phyloP scores from a whole-genome alignment of 805 yeast genomes.

The Maudiozyma serrabonitensis region DNA sequence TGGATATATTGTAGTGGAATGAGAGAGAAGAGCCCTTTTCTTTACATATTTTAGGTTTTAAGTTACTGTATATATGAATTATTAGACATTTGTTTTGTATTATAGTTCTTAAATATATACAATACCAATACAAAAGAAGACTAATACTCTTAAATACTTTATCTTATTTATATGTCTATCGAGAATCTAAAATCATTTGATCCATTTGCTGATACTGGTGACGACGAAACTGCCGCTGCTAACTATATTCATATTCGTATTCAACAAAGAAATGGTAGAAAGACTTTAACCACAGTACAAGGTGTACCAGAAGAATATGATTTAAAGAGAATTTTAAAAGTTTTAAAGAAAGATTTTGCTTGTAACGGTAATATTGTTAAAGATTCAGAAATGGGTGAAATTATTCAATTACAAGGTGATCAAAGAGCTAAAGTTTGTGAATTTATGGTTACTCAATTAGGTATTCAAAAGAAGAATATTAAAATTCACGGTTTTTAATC shows the following conservation, averaged over 20 bases:
- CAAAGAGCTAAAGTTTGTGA: conserved; percentile 95
- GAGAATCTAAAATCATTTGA: conserved; percentile 83
- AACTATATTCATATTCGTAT: conserved; percentile 97
- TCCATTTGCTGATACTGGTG: conserved; percentile 99
- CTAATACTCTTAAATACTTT: no score
- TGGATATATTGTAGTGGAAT: no score
- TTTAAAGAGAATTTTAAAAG: conserved; percentile 84
- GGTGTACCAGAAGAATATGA: conserved; percentile 95
- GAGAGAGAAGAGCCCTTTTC: no score
- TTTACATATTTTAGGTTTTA: no score
- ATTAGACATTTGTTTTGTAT: no score
- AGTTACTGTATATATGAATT: no score
- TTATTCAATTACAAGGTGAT: conserved; percentile 97
- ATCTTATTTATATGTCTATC: conserved; percentile 56
- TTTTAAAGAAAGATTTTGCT: conserved; percentile 94
- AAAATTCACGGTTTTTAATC: conserved; percentile 97
- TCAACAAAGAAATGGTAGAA: conserved; percentile 99
- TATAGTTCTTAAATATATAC: no score
- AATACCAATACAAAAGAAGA: no score
- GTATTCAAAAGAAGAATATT: conserved; percentile 89
- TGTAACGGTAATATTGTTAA: conserved; percentile 97
- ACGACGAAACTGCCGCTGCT: conserved; percentile 92
- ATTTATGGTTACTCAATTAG: conserved; percentile 77
- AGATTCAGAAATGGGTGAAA: conserved; percentile 93
- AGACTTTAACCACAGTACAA: conserved; percentile 95